Evolutionary conservation across 306 rosid species (phyloP).

Genomic region (Malus fusca): DNA sequence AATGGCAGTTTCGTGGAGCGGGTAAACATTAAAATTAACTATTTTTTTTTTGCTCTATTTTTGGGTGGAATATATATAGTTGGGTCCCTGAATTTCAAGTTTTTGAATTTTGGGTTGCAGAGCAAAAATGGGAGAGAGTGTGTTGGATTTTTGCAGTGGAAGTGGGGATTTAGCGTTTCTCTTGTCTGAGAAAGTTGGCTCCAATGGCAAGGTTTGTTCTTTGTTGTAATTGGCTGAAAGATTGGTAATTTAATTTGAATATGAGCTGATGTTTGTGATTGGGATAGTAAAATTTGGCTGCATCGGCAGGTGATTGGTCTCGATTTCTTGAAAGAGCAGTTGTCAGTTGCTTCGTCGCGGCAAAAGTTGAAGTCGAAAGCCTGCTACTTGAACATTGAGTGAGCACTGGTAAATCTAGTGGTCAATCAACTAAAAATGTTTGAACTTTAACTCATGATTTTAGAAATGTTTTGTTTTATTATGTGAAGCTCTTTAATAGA

Average conservation of each 20-base stretch:
- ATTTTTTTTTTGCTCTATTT: neutral
- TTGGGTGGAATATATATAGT: neutral
- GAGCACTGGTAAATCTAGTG: conserved; percentile 48
- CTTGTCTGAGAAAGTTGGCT: conserved; percentile 63
- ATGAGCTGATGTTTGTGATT: neutral
- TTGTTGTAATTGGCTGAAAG: neutral
- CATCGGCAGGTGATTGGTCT: conserved; percentile 60
- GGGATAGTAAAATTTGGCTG: neutral
- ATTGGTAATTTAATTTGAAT: neutral
- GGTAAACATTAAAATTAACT: conserved; percentile 33
- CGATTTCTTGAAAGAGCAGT: conserved; percentile 58
- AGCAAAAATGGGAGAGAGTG: conserved; percentile 58
- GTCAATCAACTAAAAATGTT: neutral
- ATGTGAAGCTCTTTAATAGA: neutral
- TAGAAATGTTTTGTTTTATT: neutral
- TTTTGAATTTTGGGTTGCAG: conserved; percentile 29
- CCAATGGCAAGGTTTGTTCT: conserved; percentile 41
- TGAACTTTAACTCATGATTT: neutral
- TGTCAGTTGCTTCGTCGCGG: conserved; percentile 54
- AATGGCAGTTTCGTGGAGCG: conserved; percentile 82
- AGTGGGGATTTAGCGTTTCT: conserved; percentile 87
- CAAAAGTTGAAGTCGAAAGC: conserved; percentile 28
- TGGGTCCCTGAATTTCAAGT: neutral
- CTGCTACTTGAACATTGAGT: conserved; percentile 65
- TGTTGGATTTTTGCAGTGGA: conserved; percentile 90